phyloP scores from a whole-genome alignment of 257 asterid genomes.

The Verbascum thapsus region DNA sequence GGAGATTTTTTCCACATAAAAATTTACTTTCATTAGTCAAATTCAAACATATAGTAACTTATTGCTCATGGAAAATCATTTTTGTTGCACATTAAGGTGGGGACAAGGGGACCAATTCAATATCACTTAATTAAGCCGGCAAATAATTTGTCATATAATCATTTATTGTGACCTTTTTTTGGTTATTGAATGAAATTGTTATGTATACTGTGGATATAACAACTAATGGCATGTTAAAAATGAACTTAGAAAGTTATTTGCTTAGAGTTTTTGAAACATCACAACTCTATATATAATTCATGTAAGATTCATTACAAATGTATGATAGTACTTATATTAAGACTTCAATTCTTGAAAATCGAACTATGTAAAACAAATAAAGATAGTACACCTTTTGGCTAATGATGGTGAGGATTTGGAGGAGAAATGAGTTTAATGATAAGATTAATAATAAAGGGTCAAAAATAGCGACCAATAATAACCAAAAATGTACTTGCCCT shows the following conservation, averaged over 20 bases:
- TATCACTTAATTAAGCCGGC: slow-evolving; percentile 25
- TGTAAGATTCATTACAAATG: too few relatives aligned
- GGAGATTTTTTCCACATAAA: neutral
- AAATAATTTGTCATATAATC: slow-evolving; percentile 22
- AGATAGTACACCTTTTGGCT: neutral
- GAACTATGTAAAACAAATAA: neutral
- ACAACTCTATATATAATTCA: too few relatives aligned
- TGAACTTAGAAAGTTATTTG: too few relatives aligned
- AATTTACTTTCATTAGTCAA: slow-evolving; percentile 11
- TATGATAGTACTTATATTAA: too few relatives aligned
- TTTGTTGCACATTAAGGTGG: slow-evolving; percentile 17
- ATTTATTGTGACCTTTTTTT: neutral
- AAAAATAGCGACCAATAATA: slow-evolving; percentile 8
- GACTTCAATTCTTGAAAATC: too few relatives aligned
- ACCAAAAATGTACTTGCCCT: slow-evolving; percentile 37
- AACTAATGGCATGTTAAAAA: too few relatives aligned
- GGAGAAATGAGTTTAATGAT: slow-evolving; percentile 10
- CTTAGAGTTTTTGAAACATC: too few relatives aligned
- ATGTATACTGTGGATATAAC: too few relatives aligned
- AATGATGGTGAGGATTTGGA: neutral
- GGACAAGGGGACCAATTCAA: slow-evolving; percentile 23
- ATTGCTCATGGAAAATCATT: slow-evolving; percentile 23
- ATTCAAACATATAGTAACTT: slow-evolving; percentile 2
- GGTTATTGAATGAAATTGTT: too few relatives aligned
- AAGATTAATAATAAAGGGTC: neutral